phyloP scores from a whole-genome alignment of 176 grass and related monocot genomes.

The Tillandsia leiboldiana region DNA sequence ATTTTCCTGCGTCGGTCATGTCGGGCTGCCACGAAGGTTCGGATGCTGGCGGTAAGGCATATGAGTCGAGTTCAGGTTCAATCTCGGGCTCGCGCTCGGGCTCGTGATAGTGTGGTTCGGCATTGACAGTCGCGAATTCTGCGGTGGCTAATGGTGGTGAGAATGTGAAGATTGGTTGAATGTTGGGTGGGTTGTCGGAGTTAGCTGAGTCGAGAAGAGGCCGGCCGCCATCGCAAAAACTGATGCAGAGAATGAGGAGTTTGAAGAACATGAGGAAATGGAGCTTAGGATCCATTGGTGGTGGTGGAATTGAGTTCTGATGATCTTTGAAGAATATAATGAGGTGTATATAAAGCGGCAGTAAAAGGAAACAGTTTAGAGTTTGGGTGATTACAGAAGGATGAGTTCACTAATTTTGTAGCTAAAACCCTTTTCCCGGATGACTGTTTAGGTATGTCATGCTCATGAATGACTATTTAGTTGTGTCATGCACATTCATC shows the following conservation, averaged over 20 bases:
- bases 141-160: no score
- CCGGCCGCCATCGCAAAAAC: background rate
- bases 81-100: background rate
- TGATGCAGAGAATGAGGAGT: background rate
- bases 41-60: background rate
- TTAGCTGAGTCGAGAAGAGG: background rate
- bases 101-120: background rate
- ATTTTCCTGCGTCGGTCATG: background rate
- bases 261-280: background rate
- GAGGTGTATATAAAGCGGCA: background rate
- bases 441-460: no score
- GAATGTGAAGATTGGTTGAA: no score
- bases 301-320: background rate
- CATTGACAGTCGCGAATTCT: background rate
- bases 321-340: background rate
- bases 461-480: no score
- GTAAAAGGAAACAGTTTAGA: background rate
- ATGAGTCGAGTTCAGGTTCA: background rate
- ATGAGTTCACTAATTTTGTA: no score
- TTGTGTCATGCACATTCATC: no score
- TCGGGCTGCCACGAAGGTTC: background rate
- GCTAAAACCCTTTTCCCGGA: no score
- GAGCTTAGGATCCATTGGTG: conserved; percentile 4
- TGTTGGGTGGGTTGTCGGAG: no score
- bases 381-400: no score